Evolutionary conservation across 1,284 basidiomycete genomes (phyloP), one percentile per base, ranked within the genome.

Genomic region (Coriolopsis trogii): DNA sequence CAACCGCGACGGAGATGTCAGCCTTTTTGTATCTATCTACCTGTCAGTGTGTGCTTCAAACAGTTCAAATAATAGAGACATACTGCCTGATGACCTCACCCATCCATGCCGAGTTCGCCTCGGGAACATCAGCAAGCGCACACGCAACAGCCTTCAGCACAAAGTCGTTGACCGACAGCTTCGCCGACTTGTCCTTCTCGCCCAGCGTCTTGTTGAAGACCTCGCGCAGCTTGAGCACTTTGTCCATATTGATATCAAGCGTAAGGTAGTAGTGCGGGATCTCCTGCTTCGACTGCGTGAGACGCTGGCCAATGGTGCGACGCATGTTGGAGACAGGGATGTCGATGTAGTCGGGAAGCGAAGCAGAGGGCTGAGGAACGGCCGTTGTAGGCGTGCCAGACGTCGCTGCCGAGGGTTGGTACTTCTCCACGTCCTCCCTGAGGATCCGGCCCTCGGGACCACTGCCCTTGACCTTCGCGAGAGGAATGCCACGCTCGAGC

Each of bases 191-290:
- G 70, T 91, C 88, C 73, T 90, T 89, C 67, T 95, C 94, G 37
- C 82, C 83, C 39, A 93, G 72, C 30, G 88, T 81, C 69, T 89
- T 89, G 82, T 99, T 99, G 80, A 99, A 99, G 57, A 98, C 88
- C 72, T 95, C 87, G 52, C 96, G 84, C 56, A 99, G 82, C 76
- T 98, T 98, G 68, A 91, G 71, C 25, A 96, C 89, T 75, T 94
- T 95, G 80, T 94, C 95, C 95, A 99, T 98, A 77, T 93, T 91
- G 71, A 99, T 82, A 67, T 98, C 93, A 48, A 93, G 82, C 12
- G 96, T 98, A 63, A 99, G 75, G 75, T 98, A 99, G 78, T 97
- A 99, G 73, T 98, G 95, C n/a, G 97, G 97, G 21, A 95, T 70
- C 61, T 93, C 87, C 70, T 91, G 88, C 75, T 98, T 99, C 60